Evolutionary conservation across 2,329 filamentous ascomycete species (phyloP).

Genomic region (Xylaria polymorpha): DNA sequence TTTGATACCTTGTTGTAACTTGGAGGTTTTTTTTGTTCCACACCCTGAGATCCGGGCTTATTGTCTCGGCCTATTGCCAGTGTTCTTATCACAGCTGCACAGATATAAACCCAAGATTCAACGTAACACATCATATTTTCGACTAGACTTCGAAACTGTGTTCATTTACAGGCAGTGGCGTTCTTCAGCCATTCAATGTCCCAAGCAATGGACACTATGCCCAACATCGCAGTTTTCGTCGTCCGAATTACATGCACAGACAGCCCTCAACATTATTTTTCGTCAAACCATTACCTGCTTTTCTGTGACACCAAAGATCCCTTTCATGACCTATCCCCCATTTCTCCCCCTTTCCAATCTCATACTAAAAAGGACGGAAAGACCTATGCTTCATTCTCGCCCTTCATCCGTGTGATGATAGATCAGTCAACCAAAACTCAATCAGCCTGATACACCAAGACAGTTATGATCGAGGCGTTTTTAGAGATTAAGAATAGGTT

Average conservation of each 20-base stretch:
- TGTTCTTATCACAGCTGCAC: constrained; percentile 1
- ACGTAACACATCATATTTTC: background rate
- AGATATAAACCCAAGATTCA: background rate
- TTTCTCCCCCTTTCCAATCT: background rate
- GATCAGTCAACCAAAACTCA: background rate
- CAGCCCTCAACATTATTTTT: background rate
- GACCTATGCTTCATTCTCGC: background rate
- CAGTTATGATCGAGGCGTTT: background rate
- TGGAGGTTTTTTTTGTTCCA: constrained; percentile 12
- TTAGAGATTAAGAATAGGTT: background rate
- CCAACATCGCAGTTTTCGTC: background rate
- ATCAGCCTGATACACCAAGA: background rate
- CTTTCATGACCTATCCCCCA: background rate
- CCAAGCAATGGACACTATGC: background rate
- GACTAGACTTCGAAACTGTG: background rate
- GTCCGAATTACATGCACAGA: background rate
- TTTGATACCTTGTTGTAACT: constrained; percentile 29
- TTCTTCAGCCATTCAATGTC: background rate
- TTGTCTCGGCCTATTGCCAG: background rate
- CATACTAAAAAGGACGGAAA: background rate
- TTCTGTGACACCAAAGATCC: background rate
- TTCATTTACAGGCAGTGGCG: constrained; percentile 8
- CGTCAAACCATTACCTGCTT: background rate
- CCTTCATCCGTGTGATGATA: background rate
- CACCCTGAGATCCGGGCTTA: background rate